A percentile compares a stretch with the other conserved stretches of the same genome.
These are phyloP conservation scores for Cokeromyces recurvatus DNA, from an alignment of 371 early-diverging fungal genomes.

Conservation along the genomic window DNA sequence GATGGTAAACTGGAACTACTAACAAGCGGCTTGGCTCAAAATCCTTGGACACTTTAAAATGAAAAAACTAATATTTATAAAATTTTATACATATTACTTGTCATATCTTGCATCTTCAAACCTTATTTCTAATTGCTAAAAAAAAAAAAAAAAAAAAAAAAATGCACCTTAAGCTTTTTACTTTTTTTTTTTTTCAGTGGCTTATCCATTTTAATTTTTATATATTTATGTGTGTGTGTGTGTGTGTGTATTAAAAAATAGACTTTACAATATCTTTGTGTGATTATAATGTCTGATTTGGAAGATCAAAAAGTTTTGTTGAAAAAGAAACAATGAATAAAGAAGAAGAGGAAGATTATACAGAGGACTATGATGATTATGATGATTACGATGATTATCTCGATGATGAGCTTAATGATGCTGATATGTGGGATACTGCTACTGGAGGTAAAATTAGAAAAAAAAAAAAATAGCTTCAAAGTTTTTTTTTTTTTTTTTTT, in stretches of 20 bases:
- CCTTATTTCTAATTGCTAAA: too few relatives aligned
- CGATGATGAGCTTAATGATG: constrained; percentile 60
- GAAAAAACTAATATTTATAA: not conserved
- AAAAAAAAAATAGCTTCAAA: not conserved
- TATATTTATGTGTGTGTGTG: too few relatives aligned
- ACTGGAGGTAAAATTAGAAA: constrained; percentile 32
- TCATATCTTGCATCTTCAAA: too few relatives aligned
- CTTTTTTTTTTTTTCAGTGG: not conserved
- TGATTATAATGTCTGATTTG: constrained; percentile 5
- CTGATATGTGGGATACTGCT: constrained; percentile 57
- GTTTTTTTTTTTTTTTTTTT: too few relatives aligned
- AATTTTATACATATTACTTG: too few relatives aligned
- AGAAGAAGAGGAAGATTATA: not conserved
- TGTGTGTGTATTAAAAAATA: too few relatives aligned
- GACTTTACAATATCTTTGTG: too few relatives aligned
- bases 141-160: too few relatives aligned
- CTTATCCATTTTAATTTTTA: constrained; percentile 1
- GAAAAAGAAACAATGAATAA: not conserved
- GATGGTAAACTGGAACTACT: constrained; percentile 44
- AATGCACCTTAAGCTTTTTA: too few relatives aligned
- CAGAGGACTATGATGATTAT: constrained; percentile 32
- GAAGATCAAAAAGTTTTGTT: not conserved
- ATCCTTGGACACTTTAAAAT: constrained; percentile 43
- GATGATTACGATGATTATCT: constrained; percentile 51
- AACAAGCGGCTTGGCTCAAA: constrained; percentile 44